A percentile compares a stretch with the other conserved stretches of the same genome.
phyloP scores from a whole-genome alignment of 164 flowering plant genomes.

The Pachysandra terminalis region DNA sequence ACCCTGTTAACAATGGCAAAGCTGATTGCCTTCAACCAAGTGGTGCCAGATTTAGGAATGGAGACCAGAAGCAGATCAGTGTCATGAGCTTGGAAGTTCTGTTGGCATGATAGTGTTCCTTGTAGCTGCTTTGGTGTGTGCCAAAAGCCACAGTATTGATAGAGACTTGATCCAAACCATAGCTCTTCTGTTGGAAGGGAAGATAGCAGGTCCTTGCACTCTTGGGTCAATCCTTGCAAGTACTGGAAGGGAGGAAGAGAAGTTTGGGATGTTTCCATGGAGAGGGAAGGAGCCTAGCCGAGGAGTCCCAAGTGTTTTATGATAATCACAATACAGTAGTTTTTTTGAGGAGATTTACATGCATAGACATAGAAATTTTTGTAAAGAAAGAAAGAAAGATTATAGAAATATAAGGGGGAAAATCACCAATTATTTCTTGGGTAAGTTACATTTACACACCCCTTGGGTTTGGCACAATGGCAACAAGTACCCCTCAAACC shows the following conservation, averaged over 20 bases:
- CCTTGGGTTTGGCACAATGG: too few relatives aligned
- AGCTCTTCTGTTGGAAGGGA: not conserved
- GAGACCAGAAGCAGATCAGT: not conserved
- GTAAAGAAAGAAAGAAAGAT: too few relatives aligned
- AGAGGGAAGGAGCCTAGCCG: too few relatives aligned
- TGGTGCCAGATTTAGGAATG: not conserved
- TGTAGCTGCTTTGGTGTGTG: not conserved
- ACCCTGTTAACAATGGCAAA: not conserved
- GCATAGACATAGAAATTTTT: too few relatives aligned
- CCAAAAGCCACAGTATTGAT: not conserved
- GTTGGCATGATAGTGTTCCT: not conserved
- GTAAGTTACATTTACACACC: too few relatives aligned
- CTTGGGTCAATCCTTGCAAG: not conserved
- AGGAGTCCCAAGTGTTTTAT: too few relatives aligned
- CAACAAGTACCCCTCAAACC: too few relatives aligned
- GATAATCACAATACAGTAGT: too few relatives aligned
- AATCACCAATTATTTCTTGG: too few relatives aligned
- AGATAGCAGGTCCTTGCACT: not conserved
- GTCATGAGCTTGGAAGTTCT: not conserved
- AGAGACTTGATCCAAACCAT: not conserved
- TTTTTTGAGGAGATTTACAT: too few relatives aligned
- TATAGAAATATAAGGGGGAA: too few relatives aligned
- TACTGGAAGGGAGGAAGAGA: not conserved
- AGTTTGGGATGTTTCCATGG: not conserved
- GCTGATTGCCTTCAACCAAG: not conserved